These are phyloP conservation scores for Chondrus crispus DNA, from an alignment of 23 red algal species.

Conservation along the genomic window DNA sequence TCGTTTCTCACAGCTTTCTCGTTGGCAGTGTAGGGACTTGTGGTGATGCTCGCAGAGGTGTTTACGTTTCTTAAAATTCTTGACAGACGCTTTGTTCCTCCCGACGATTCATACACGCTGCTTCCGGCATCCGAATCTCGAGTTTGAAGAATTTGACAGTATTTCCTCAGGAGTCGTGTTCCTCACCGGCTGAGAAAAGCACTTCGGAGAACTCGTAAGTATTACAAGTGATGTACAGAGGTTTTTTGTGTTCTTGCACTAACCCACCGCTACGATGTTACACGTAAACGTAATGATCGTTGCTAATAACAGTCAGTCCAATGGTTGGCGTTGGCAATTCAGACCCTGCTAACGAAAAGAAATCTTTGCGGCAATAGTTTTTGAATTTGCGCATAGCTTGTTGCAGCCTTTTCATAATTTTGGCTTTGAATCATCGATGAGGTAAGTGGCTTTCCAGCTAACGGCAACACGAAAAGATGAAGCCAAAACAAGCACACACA, in stretches of 20 bases:
- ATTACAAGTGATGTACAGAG: too few relatives aligned
- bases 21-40: neutral
- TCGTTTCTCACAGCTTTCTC: slow-evolving; percentile 34
- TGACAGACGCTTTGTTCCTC: neutral
- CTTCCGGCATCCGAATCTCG: neutral
- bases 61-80: slow-evolving; percentile 34
- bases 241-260: too few relatives aligned
- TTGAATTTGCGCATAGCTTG: neutral
- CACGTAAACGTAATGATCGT: too few relatives aligned
- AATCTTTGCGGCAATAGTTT: neutral
- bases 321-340: too few relatives aligned
- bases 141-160: neutral
- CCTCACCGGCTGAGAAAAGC: neutral
- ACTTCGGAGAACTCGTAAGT: neutral
- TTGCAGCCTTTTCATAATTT: neutral
- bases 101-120: too few relatives aligned
- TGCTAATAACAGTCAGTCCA: too few relatives aligned
- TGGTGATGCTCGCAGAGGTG: neutral
- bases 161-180: neutral
- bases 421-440: slow-evolving; percentile 14
- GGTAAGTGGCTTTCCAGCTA: too few relatives aligned
- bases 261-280: too few relatives aligned
- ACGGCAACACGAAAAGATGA: too few relatives aligned
- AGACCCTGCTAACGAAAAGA: too few relatives aligned
- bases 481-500: too few relatives aligned